phyloP scores from a whole-genome alignment of 2,329 filamentous ascomycete genomes.

The Acephala macrosclerotiorum region DNA sequence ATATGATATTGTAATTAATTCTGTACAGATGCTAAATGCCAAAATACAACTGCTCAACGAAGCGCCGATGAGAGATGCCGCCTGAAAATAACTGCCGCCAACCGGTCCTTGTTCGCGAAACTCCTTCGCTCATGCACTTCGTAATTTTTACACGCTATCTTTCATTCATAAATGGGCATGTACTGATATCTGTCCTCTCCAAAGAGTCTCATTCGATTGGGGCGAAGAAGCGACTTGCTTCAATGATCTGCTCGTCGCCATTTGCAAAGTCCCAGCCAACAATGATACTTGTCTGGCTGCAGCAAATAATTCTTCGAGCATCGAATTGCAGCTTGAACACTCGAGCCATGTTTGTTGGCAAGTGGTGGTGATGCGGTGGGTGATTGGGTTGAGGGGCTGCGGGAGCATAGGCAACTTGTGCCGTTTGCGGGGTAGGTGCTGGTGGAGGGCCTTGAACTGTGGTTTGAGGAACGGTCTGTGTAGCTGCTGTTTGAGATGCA shows the following conservation, averaged over 20 bases:
- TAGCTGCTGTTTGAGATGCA: not conserved
- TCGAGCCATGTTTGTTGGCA: conserved; percentile 47
- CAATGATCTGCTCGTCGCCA: conserved; percentile 79
- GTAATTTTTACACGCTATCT: not conserved
- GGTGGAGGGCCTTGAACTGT: not conserved
- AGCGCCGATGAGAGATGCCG: not conserved
- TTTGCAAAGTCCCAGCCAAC: conserved; percentile 99
- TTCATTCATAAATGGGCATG: not conserved
- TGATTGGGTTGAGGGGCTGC: conserved; percentile 16
- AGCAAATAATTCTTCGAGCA: conserved; percentile 90
- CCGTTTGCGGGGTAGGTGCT: not conserved
- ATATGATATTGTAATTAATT: not conserved
- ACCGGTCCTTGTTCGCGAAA: not conserved
- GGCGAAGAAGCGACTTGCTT: conserved; percentile 80
- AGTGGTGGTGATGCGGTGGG: conserved; percentile 36
- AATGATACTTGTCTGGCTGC: conserved; percentile 88
- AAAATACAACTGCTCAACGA: not conserved
- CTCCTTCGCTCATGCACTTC: conserved; percentile 10
- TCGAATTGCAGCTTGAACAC: conserved; percentile 99
- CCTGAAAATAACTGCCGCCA: not conserved
- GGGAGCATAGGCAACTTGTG: conserved; percentile 42
- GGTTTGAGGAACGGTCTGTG: conserved; percentile 8
- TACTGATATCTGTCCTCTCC: not conserved
- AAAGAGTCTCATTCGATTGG: conserved; percentile 55
- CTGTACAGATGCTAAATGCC: not conserved